These are phyloP conservation scores for Onygenales sp. DNA, from an alignment of 2,329 filamentous ascomycete species.

Conservation along the genomic window DNA sequence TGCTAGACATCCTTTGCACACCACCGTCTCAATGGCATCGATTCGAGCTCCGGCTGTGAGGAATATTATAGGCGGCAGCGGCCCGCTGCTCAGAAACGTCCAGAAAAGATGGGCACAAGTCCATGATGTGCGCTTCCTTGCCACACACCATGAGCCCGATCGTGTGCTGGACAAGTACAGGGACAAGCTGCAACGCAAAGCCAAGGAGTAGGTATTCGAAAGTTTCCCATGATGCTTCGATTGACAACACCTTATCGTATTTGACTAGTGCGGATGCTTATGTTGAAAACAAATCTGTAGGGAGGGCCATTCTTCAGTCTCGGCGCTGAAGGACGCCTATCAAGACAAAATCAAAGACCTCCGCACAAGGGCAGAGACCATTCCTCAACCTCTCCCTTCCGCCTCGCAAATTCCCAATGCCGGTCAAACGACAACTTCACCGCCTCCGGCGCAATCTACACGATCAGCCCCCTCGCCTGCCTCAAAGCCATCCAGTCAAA, in stretches of 20 bases:
- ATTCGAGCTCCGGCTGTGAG: constrained; percentile 7
- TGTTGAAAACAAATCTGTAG: constrained; percentile 24
- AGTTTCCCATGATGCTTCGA: too few relatives aligned
- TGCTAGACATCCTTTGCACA: too few relatives aligned
- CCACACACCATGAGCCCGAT: constrained; percentile 58
- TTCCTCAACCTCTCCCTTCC: constrained; percentile 14
- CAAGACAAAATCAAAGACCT: constrained; percentile 69
- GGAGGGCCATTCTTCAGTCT: constrained; percentile 54
- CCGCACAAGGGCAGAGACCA: constrained; percentile 43
- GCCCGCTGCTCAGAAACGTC: constrained; percentile 1
- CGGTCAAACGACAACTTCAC: constrained; percentile 16
- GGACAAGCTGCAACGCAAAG: constrained; percentile 75
- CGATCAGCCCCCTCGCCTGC: constrained; percentile 3
- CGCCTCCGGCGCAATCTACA: constrained; percentile 24
- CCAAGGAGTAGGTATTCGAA: constrained; percentile 46
- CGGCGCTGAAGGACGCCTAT: constrained; percentile 66
- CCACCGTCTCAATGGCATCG: constrained; percentile 3
- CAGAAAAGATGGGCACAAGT: constrained; percentile 87
- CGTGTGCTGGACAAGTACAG: constrained; percentile 75
- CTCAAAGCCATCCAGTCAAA: constrained; percentile 25
- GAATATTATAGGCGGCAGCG: constrained; percentile 4
- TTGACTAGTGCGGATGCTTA: not conserved
- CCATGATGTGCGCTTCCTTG: constrained; percentile 82
- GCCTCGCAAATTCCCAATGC: not conserved
- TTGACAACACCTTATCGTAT: not conserved